A percentile compares a stretch with the other conserved stretches of the same genome.
Conservation (phyloP, 2,329 filamentous ascomycete species). For the Chrysosporium keratinophilum region DNA sequence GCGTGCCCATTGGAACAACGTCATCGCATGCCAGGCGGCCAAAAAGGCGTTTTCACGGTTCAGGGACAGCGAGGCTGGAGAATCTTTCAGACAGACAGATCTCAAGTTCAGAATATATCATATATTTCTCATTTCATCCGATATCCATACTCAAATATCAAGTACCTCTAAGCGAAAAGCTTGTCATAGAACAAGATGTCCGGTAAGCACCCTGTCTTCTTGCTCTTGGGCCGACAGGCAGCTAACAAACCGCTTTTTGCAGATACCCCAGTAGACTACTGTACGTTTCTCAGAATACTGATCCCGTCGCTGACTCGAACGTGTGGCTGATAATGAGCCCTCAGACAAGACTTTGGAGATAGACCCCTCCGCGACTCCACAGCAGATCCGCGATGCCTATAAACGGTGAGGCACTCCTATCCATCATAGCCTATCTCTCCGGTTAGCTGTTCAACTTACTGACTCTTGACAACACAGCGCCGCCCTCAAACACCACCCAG, state of each 20-base stretch:
- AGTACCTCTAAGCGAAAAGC: not conserved
- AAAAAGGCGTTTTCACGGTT: not conserved
- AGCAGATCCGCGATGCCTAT: slow-evolving; percentile 88
- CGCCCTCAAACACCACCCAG: slow-evolving; percentile 84
- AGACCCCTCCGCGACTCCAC: slow-evolving; percentile 59
- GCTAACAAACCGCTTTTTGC: not conserved
- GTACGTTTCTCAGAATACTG: slow-evolving; percentile 31
- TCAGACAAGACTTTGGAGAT: slow-evolving; percentile 68
- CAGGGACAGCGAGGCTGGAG: too few species aligned
- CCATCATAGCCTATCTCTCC: not conserved
- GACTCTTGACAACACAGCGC: slow-evolving; percentile 44
- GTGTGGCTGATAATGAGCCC: not conserved
- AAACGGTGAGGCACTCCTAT: slow-evolving; percentile 52
- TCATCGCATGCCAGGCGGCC: slow-evolving; percentile 3
- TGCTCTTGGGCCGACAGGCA: too few species aligned
- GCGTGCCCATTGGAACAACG: slow-evolving; percentile 5
- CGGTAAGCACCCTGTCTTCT: not conserved
- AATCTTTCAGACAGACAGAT: not conserved
- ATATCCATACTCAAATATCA: not conserved
- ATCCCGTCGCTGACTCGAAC: not conserved
- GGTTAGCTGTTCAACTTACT: not conserved
- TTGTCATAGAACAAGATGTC: not conserved
- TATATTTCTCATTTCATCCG: not conserved
- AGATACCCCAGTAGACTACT: slow-evolving; percentile 47
- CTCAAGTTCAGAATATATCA: not conserved